Evolutionary conservation across 176 grass and related monocot species (phyloP).

Genomic region (Avena insularis): DNA sequence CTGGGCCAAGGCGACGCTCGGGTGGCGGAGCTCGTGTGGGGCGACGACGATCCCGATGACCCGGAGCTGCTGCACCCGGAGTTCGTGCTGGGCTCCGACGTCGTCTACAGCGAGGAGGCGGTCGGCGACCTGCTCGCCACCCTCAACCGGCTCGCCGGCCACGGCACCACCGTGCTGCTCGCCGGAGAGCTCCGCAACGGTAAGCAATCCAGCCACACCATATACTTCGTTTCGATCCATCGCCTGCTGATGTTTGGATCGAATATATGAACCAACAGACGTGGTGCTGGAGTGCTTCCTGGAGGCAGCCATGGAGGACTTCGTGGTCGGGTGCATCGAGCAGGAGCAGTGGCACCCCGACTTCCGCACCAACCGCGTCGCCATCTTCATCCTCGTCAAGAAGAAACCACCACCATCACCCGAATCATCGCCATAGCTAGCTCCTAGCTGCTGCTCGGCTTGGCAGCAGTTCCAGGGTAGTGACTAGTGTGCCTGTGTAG

Average conservation of each 20-base stretch:
- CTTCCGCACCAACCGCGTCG: constrained; percentile 77
- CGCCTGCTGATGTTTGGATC: background rate
- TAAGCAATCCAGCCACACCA: background rate
- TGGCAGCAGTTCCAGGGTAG: too few relatives aligned
- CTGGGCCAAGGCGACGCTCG: constrained; percentile 41
- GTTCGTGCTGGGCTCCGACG: constrained; percentile 87
- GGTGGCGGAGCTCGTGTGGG: constrained; percentile 71
- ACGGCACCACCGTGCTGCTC: constrained; percentile 71
- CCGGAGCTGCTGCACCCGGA: constrained; percentile 55
- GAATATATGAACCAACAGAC: constrained; percentile 38
- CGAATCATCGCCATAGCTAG: background rate
- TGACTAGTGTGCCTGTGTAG: too few relatives aligned
- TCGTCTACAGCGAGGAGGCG: constrained; percentile 85
- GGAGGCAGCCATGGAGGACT: constrained; percentile 75
- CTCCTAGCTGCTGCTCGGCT: too few relatives aligned
- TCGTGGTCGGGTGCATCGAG: constrained; percentile 77
- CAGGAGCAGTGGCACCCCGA: constrained; percentile 87
- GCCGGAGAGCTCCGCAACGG: constrained; percentile 93
- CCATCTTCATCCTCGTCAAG: constrained; percentile 75
- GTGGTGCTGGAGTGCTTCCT: constrained; percentile 87
- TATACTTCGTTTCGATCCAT: background rate
- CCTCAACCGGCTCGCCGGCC: constrained; percentile 59
- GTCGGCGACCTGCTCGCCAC: constrained; percentile 71
- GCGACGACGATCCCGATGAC: constrained; percentile 58
- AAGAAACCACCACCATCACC: constrained; percentile 31